Evolutionary conservation across 2,329 filamentous ascomycete species (phyloP).

Genomic region (Aspergillus awamori): DNA sequence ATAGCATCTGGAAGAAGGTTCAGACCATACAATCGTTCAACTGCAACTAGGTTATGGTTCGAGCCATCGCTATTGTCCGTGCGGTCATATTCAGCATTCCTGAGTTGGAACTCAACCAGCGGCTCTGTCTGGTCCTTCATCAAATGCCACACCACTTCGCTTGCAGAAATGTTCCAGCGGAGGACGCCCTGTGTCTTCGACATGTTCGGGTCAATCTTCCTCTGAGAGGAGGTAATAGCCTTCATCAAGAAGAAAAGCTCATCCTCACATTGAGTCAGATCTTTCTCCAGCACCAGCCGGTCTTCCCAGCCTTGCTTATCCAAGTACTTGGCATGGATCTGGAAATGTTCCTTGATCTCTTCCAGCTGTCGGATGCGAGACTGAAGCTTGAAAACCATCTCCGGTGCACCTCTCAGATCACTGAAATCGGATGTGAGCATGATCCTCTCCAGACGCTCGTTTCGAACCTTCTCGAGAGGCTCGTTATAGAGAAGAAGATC

Average conservation of each 20-base stretch:
- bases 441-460: conserved; percentile 93
- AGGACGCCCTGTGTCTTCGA: conserved; percentile 77
- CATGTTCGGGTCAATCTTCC: conserved; percentile 69
- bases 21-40: conserved; percentile 83
- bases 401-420: conserved; percentile 87
- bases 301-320: conserved; percentile 92
- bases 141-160: conserved; percentile 96
- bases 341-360: conserved; percentile 95
- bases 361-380: conserved; percentile 90
- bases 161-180: conserved; percentile 90
- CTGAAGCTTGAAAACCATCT: conserved; percentile 89
- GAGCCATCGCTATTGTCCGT: conserved; percentile 97
- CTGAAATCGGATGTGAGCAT: conserved; percentile 99
- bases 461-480: conserved; percentile 94
- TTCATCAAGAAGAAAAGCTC: conserved; percentile 99
- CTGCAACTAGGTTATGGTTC: conserved; percentile 87
- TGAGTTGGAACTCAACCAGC: conserved; percentile 88
- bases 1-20: conserved; percentile 88
- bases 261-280: conserved; percentile 86
- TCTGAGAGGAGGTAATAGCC: conserved; percentile 93
- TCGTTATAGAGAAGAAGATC: conserved; percentile 96
- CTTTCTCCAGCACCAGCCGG: conserved; percentile 81
- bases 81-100: conserved; percentile 88
- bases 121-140: conserved; percentile 85
- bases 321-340: conserved; percentile 83